phyloP scores from a whole-genome alignment of 1,139 yeast genomes.

The Taiozyma onychis region DNA sequence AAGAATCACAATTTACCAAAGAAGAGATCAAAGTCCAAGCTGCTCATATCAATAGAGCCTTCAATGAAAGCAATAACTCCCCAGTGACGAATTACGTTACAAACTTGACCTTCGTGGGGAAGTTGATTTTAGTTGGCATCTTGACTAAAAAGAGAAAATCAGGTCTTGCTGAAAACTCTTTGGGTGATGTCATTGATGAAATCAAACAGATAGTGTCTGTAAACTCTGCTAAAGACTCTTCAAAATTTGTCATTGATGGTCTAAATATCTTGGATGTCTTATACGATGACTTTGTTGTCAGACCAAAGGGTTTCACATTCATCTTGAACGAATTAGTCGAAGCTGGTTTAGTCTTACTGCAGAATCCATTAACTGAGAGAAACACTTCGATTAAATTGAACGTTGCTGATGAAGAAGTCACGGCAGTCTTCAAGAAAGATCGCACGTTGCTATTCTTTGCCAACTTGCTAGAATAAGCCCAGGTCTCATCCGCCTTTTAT shows the following conservation, averaged over 20 bases:
- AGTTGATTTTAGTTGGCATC: conserved; percentile 64
- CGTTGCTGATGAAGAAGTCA: conserved; percentile 66
- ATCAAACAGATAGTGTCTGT: conserved; percentile 44
- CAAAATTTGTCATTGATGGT: conserved; percentile 24
- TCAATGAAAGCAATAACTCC: conserved; percentile 72
- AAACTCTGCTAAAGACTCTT: conserved; percentile 25
- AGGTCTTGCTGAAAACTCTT: conserved; percentile 62
- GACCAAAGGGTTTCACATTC: conserved; percentile 42
- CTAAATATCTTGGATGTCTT: conserved; percentile 23
- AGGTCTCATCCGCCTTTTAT: neutral
- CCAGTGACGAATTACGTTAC: conserved; percentile 59
- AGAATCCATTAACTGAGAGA: conserved; percentile 62
- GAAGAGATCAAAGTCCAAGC: conserved; percentile 51
- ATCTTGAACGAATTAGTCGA: conserved; percentile 66
- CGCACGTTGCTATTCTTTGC: conserved; percentile 21
- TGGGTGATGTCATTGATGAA: conserved; percentile 80
- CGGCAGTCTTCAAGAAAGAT: conserved; percentile 42
- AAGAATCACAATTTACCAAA: conserved; percentile 26
- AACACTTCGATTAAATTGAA: conserved; percentile 56
- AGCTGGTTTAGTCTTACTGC: conserved; percentile 66
- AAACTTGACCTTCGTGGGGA: conserved; percentile 61
- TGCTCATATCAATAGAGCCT: conserved; percentile 69
- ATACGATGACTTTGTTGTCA: conserved; percentile 26
- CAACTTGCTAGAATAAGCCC: conserved; percentile 1
- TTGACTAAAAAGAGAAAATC: conserved; percentile 60